Evolutionary conservation across 352 stramenopile genomes (phyloP), one percentile per base, ranked within the genome.

Genomic region (Phytophthora multivora): DNA sequence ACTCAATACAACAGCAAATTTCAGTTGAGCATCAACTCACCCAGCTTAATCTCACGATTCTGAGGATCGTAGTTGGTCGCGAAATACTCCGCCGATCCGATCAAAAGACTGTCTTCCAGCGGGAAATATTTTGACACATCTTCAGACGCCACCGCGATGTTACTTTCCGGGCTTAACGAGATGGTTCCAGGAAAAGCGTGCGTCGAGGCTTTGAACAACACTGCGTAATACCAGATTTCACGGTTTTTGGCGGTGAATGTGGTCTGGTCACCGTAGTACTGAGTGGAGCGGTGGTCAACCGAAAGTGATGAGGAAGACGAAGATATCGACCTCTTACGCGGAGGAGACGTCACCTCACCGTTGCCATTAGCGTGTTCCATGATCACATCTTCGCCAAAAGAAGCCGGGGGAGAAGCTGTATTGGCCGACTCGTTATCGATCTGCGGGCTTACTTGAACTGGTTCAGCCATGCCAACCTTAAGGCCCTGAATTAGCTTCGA

Each of bases 141-240:
- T 25, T 80, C 70, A 15, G 78, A 86, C 12, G 49, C 60, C 2
- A 79, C 41, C 6, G 63, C 80, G 16, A 76, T 40, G 2, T 69
- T 56, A 6, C 59, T 64, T 18, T 73, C 71, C 15, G 76, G 75
- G 25, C 66, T 79, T 16, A 93, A 54, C 11, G 51, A 55, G 11
- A 95, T 40, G 0, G 56, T 69, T 28, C 81, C 80, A 19, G 84
- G 80, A 16, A 93, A 77, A 12, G 58, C 48, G 3, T 79, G 63
- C 2, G 80, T 86, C 2, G 83, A 65, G 0, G 79, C 69, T 48
- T 82, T 85, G 47, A 89, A 88, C 0, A 95, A 58, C 39, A 92
- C 83, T 0, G 83, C 86, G 31, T 95, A 95, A 63, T 88, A 74
- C 86, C 86, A 95, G 1, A 66, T 55, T 47, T 89, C 68, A 3